Conservation (phyloP, 345 rosid species). For the Triadica sebifera region DNA sequence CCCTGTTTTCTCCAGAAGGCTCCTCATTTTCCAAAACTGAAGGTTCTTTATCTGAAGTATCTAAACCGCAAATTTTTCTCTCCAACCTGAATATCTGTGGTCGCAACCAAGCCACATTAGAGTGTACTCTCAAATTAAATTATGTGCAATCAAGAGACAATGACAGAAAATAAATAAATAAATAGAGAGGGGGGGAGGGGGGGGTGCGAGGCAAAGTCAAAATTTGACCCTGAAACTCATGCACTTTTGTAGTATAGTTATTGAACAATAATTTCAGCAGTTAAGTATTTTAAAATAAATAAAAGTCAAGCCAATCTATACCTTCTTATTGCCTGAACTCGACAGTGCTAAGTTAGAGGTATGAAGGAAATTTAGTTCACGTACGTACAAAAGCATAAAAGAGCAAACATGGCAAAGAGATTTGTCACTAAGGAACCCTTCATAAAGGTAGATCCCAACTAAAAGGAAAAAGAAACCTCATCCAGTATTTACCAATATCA, state of each 20-base stretch:
- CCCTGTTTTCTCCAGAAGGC: conserved; percentile 25
- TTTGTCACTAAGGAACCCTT: not conserved
- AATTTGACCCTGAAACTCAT: too few species aligned
- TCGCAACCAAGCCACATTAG: not conserved
- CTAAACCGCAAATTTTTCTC: conserved; percentile 38
- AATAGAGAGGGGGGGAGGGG: too few species aligned
- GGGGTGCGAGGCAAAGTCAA: not conserved
- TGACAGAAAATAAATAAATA: not conserved
- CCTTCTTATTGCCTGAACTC: not conserved
- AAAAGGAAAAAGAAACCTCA: not conserved
- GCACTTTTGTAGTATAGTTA: too few species aligned
- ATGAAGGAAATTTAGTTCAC: not conserved
- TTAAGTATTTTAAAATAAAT: not conserved
- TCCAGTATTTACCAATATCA: too few species aligned
- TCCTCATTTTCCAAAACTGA: conserved; percentile 28
- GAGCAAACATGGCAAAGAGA: not conserved
- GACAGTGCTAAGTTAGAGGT: not conserved
- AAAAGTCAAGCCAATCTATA: not conserved
- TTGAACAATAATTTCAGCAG: not conserved
- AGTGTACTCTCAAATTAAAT: not conserved
- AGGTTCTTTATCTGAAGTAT: conserved; percentile 36
- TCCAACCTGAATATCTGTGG: conserved; percentile 75
- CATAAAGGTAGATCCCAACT: not conserved
- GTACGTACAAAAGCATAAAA: not conserved
- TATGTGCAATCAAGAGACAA: not conserved